Evolutionary conservation across 768 basidiomycete genomes (phyloP), one percentile per base, ranked within the genome.

Genomic region (Mycena olivaceomarginata): DNA sequence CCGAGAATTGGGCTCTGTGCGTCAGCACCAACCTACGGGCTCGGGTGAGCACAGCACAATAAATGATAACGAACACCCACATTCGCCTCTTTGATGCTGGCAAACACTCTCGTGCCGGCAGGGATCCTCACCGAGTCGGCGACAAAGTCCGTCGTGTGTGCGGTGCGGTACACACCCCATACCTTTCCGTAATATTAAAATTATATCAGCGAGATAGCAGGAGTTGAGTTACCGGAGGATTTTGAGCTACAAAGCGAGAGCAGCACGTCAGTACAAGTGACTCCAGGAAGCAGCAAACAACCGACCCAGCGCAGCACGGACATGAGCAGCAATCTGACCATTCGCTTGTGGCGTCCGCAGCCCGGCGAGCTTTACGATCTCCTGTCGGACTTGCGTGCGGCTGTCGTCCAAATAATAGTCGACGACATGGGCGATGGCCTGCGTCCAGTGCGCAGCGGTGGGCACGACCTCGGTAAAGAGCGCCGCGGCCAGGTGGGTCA

Each of bases 401-500:
- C 81, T 82, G 1, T 87, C 86, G 12, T 87, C 85, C 16, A 94
- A 84, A 79, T 92, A 95, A 83, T 91, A 93, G 80, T 94, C 86
- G 65, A 95, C 86, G 31, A 93, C 88, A 70, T 90, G 89, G 4
- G 90, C 86, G 56, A 94, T 82, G 13, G 89, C 88, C 67, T 92
- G 87, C 1, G 92, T 92, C 85, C 91, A 93, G 8, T 91, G 81
- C 0, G 91, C 85, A 3, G 90, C 88, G 18, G 92, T 91, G 7
- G 92, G 92, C 15, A 94, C 88, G 18, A 88, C 82, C 63, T 92
- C 90, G 10, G 89, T 87, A 77, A 94, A 90, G 10, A 92, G 84
- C 39, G 86, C 85, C n/a, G 85, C 83, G 1, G 91, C 88, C n/a
- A 93, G 81, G 31, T 89, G 82, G 77, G 84, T 74, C 75, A 80